Base-by-base conservation (phyloP, 2,329 filamentous ascomycete genomes). In the Eutypella sp. region DNA sequence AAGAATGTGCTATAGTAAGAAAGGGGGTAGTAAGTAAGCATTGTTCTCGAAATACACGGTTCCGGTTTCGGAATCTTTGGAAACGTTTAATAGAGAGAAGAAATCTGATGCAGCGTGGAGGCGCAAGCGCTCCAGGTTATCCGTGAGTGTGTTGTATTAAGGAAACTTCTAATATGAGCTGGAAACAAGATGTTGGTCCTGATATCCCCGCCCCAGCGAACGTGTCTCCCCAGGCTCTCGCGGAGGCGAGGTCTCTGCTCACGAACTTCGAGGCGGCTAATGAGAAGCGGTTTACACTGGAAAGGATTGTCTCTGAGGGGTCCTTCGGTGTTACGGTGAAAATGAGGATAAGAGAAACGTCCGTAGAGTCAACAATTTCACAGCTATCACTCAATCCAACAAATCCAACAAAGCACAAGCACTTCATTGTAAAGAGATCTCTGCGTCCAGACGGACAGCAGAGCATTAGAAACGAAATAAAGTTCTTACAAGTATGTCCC, bases 351-450 rank as follows among this genome's bases (percentile, higher is more conserved):
- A 44, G 10, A 20, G 48, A 40, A 27, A 20, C n/a, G n/a, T n/a
- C n/a, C n/a, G 6, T n/a, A 29, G 25, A 7, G 13, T 7, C 25
- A 33, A n/a, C 29, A 29, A 27, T 19, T 31, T n/a, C 23, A 31
- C 16, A n/a, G 6, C 27, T 40, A 31, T 41, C 41, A 4, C 27
- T 25, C 31, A 23, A 15, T 6, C 10, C n/a, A 16, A 40, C 5
- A 8, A 10, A 11, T 20, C 11, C 40, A 20, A 43, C 31, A 27
- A 47, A 49, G 10, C n/a, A n/a, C n/a, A n/a, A n/a, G n/a, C n/a
- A n/a, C n/a, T 57, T 54, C 19, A 50, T 55, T 5, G 37, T 55
- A 38, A 57, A 57, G 37, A 47, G 49, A 19, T 41, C 53, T 0
- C 36, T 53, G 23, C 29, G 40, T 8, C 19, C 40, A 10, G 24